These are phyloP conservation scores for Macadamia integrifolia DNA, from an alignment of 164 flowering plant genomes.

Conservation along the genomic window DNA sequence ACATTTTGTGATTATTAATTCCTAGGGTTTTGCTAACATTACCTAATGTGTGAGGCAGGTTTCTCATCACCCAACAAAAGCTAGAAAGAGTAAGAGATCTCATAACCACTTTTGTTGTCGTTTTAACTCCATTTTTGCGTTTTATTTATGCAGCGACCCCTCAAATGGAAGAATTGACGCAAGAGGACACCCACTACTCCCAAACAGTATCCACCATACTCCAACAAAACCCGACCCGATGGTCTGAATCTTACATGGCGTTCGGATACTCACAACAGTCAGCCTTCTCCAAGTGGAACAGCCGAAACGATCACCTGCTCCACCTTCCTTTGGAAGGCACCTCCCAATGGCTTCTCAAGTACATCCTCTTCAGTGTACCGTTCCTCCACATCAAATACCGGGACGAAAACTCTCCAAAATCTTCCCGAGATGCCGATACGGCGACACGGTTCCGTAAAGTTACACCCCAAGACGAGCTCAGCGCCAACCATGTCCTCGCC, in stretches of 20 bases:
- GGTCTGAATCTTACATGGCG: constrained; percentile 30
- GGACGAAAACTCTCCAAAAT: constrained; percentile 39
- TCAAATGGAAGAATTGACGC: constrained; percentile 33
- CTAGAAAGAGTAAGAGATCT: too few species aligned
- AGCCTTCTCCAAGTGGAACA: constrained; percentile 56
- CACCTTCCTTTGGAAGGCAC: constrained; percentile 22
- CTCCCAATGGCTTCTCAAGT: constrained; percentile 75
- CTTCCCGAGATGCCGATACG: constrained; percentile 22
- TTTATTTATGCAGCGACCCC: constrained; percentile 19
- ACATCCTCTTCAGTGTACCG: constrained; percentile 68
- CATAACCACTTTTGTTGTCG: too few species aligned
- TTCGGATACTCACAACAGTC: constrained; percentile 36
- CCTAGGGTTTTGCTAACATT: too few species aligned
- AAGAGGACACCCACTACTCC: constrained; percentile 74
- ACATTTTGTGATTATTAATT: too few species aligned
- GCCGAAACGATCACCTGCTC: constrained; percentile 24
- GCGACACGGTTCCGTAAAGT: constrained; percentile 25
- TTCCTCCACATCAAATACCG: constrained; percentile 48
- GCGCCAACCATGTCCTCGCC: constrained; percentile 74
- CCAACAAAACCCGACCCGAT: constrained; percentile 36
- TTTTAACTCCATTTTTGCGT: too few species aligned
- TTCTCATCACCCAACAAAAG: too few species aligned
- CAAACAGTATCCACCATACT: constrained; percentile 74
- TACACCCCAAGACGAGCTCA: constrained; percentile 57
- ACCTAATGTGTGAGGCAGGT: too few species aligned